phyloP scores from a whole-genome alignment of 1,284 basidiomycete species.

The Cutaneotrichosporon dermatis region DNA sequence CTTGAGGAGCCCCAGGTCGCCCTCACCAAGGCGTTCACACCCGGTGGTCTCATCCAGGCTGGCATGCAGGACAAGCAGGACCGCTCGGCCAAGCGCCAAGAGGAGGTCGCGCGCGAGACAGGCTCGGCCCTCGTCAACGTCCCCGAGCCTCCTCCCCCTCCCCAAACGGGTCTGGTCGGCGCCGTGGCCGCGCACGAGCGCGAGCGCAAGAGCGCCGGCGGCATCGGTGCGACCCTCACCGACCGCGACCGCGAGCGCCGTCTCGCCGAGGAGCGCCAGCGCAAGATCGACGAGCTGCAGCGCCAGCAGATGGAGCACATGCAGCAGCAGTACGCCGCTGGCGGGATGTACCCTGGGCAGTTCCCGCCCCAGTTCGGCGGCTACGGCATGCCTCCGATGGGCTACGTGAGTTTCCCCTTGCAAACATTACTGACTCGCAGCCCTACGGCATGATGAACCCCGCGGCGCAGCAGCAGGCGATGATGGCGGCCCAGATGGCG shows the following conservation, averaged over 20 bases:
- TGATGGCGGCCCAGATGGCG: conserved; percentile 86
- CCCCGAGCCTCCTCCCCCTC: conserved; percentile 86
- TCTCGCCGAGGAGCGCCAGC: conserved; percentile 81
- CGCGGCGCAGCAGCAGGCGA: conserved; percentile 65
- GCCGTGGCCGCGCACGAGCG: conserved; percentile 93
- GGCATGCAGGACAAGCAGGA: conserved; percentile 94
- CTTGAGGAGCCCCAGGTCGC: conserved; percentile 67
- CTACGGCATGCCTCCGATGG: conserved; percentile 46
- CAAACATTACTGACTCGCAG: conserved; percentile 3
- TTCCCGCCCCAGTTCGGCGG: conserved; percentile 49
- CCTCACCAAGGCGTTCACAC: conserved; percentile 87
- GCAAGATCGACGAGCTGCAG: conserved; percentile 85
- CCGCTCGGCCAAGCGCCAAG: conserved; percentile 88
- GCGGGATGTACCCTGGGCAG: conserved; percentile 22
- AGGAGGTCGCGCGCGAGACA: conserved; percentile 82
- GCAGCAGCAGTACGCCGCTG: conserved; percentile 20
- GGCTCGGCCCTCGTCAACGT: conserved; percentile 91
- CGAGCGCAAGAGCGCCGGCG: conserved; percentile 88
- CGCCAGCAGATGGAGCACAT: conserved; percentile 69
- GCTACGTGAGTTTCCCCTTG: conserved; percentile 34
- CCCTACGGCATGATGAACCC: conserved; percentile 21
- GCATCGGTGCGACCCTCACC: conserved; percentile 87
- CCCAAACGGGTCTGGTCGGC: conserved; percentile 90
- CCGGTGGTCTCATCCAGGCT: conserved; percentile 88
- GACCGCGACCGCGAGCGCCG: conserved; percentile 91